phyloP scores from a whole-genome alignment of 2,329 filamentous ascomycete genomes.

The Cercospora zeae-maydis region DNA sequence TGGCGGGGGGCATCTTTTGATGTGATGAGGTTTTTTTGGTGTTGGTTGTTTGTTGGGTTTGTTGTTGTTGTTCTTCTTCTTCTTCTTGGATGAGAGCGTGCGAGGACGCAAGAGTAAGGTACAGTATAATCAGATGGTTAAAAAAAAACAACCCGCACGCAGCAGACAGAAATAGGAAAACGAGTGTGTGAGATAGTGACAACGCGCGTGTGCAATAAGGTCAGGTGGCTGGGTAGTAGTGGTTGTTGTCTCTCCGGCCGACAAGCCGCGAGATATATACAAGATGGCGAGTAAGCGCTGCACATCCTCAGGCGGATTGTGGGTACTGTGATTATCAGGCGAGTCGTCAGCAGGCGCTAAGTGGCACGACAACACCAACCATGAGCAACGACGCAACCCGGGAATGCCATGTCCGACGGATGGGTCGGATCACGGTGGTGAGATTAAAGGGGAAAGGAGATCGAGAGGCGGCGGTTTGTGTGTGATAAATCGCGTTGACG shows the following conservation, averaged over 20 bases:
- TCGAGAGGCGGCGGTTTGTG: not conserved
- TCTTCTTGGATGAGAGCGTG: not conserved
- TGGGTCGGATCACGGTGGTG: not conserved
- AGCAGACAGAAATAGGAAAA: not conserved
- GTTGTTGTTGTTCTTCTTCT: not conserved
- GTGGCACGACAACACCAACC: not conserved
- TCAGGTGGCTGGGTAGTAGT: not conserved
- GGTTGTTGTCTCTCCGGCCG: not conserved
- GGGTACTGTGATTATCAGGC: not conserved
- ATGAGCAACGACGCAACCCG: not conserved
- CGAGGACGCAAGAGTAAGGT: not conserved
- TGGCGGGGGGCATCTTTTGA: not conserved
- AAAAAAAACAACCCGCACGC: not conserved
- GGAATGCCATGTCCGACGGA: constrained; percentile 3
- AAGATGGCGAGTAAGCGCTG: not conserved
- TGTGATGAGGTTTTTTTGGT: not conserved
- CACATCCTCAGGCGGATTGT: not conserved
- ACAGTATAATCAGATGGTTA: not conserved
- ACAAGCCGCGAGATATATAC: not conserved
- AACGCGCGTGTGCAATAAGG: not conserved
- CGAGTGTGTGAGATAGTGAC: not conserved
- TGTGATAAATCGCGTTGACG: not conserved
- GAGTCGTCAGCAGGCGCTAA: constrained; percentile 3
- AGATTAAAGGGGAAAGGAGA: constrained; percentile 3
- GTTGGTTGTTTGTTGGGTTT: not conserved